Evolutionary conservation across 1,284 basidiomycete genomes (phyloP).

Genomic region (Rhodotorula sp.): DNA sequence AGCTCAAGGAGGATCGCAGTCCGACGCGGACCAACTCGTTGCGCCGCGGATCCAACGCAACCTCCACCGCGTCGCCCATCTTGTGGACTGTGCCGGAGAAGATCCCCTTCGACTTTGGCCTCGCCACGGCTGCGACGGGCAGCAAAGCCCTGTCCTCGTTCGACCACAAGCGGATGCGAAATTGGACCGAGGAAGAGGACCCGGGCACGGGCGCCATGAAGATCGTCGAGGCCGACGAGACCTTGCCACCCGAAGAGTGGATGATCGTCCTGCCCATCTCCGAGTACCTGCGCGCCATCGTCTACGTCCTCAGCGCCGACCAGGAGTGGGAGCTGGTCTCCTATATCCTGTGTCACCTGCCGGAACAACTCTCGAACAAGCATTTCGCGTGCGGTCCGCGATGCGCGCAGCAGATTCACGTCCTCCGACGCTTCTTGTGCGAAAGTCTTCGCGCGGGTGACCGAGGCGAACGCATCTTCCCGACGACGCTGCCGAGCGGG

Average conservation of each 20-base stretch:
- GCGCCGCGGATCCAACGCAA: neutral
- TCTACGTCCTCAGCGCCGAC: slow-evolving; percentile 70
- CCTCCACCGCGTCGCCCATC: slow-evolving; percentile 9
- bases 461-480: slow-evolving; percentile 61
- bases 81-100: slow-evolving; percentile 79
- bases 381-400: slow-evolving; percentile 92
- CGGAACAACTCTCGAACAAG: slow-evolving; percentile 89
- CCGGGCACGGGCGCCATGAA: slow-evolving; percentile 52
- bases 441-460: slow-evolving; percentile 61
- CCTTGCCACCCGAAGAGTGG: slow-evolving; percentile 52
- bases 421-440: slow-evolving; percentile 69
- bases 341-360: slow-evolving; percentile 86
- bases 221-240: slow-evolving; percentile 51
- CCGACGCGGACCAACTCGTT: slow-evolving; percentile 28
- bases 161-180: slow-evolving; percentile 45
- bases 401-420: slow-evolving; percentile 64
- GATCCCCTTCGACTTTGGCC: slow-evolving; percentile 63
- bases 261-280: slow-evolving; percentile 71
- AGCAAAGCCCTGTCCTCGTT: slow-evolving; percentile 44
- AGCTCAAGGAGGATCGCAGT: slow-evolving; percentile 31
- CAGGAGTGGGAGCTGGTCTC: slow-evolving; percentile 92
- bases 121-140: slow-evolving; percentile 56
- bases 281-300: slow-evolving; percentile 66
- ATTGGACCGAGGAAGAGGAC: slow-evolving; percentile 53
- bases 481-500: slow-evolving; percentile 51